These are phyloP conservation scores for Lichtheimia ramosa DNA, from an alignment of 371 early-diverging fungal species.

Conservation along the genomic window DNA sequence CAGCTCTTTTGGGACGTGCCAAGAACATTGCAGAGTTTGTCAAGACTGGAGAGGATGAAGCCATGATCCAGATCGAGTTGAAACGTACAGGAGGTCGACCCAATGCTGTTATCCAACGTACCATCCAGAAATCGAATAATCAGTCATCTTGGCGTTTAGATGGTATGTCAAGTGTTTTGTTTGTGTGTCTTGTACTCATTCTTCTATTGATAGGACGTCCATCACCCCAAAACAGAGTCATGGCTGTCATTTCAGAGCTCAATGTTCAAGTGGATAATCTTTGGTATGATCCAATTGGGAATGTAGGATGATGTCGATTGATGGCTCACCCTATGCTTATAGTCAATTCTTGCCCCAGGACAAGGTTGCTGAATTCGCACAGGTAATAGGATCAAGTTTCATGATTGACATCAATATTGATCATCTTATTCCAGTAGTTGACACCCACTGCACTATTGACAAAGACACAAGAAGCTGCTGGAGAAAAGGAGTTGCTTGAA, in stretches of 20 bases:
- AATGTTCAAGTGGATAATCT: conserved; percentile 96
- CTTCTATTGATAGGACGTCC: conserved; percentile 44
- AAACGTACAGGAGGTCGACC: conserved; percentile 43
- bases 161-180: conserved; percentile 49
- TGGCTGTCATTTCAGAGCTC: conserved; percentile 54
- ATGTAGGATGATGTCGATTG: neutral
- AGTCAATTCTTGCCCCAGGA: conserved; percentile 98
- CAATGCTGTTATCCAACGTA: conserved; percentile 68
- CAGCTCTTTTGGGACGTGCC: conserved; percentile 82
- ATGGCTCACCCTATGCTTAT: neutral
- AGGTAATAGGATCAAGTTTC: conserved; percentile 36
- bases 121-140: conserved; percentile 69
- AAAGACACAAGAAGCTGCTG: conserved; percentile 87
- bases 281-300: conserved; percentile 63
- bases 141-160: conserved; percentile 79
- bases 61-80: conserved; percentile 78
- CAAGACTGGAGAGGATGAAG: conserved; percentile 83
- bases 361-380: conserved; percentile 90
- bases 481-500: conserved; percentile 61
- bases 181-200: too few species aligned
- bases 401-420: neutral
- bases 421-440: conserved; percentile 51
- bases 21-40: conserved; percentile 91
- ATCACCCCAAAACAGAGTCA: conserved; percentile 64
- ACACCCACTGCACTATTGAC: conserved; percentile 71